Percentiles rank a stretch among this genome's conserved stretches.
These are phyloP conservation scores for Cyphellophora attinorum DNA, from an alignment of 2,329 filamentous ascomycete species.

Conservation along the genomic window DNA sequence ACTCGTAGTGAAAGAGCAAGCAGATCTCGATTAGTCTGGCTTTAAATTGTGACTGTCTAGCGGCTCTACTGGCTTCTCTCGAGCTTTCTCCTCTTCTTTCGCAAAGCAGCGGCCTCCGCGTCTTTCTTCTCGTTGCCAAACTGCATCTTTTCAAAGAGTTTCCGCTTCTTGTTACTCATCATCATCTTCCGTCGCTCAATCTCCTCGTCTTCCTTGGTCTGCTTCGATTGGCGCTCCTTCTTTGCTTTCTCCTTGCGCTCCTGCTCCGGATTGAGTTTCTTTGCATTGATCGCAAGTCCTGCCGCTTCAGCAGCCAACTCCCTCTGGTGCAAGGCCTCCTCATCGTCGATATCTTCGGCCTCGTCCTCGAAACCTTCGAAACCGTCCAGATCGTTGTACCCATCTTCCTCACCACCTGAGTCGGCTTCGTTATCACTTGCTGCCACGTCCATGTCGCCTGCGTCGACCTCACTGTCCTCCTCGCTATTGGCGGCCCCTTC, in stretches of 20 bases:
- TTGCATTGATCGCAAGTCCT: constrained; percentile 44
- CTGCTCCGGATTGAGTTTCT: constrained; percentile 47
- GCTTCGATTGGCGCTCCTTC: constrained; percentile 58
- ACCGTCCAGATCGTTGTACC: constrained; percentile 33
- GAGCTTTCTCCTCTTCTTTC: constrained; percentile 81
- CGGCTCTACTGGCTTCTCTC: constrained; percentile 39
- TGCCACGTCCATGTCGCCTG: constrained; percentile 39
- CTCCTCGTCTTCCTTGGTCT: constrained; percentile 67
- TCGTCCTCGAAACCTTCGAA: constrained; percentile 47
- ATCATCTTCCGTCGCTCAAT: constrained; percentile 92
- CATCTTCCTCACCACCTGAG: constrained; percentile 42
- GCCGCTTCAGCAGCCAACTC: constrained; percentile 89
- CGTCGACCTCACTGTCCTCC: constrained; percentile 39
- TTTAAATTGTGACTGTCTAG: no score
- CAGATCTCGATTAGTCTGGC: no score
- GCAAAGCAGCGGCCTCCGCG: constrained; percentile 75
- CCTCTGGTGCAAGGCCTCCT: constrained; percentile 64
- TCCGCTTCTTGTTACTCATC: constrained; percentile 95
- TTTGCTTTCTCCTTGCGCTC: constrained; percentile 57
- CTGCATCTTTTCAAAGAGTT: constrained; percentile 94
- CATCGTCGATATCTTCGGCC: constrained; percentile 44
- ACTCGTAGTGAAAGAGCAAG: no score
- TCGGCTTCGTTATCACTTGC: constrained; percentile 26
- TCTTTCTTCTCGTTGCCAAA: constrained; percentile 93
- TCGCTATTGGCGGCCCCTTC: constrained; percentile 24